phyloP scores from a whole-genome alignment of 345 rosid species.

The Arabidopsis thaliana region TAIR10.1 NC_003070.9:17790001-17790500 shows the following conservation, averaged over 20 bases:
- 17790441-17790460: background rate
- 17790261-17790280: background rate
- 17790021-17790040: background rate
- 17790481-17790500: background rate
- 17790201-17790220: no score
- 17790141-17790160: background rate
- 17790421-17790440: background rate
- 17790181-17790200: background rate
- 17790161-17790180: background rate
- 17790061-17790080: background rate
- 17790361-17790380: background rate
- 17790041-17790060: background rate
- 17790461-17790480: background rate
- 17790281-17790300: background rate
- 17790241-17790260: no score
- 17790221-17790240: no score
- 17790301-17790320: background rate
- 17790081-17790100: background rate
- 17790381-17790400: background rate
- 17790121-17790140: background rate
- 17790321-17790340: background rate
- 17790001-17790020: background rate
- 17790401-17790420: background rate
- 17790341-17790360: background rate
- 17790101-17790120: background rate